A percentile compares a stretch with the other conserved stretches of the same genome.
Conservation (phyloP, 345 rosid genomes). For the Durio zibethinus region DNA sequence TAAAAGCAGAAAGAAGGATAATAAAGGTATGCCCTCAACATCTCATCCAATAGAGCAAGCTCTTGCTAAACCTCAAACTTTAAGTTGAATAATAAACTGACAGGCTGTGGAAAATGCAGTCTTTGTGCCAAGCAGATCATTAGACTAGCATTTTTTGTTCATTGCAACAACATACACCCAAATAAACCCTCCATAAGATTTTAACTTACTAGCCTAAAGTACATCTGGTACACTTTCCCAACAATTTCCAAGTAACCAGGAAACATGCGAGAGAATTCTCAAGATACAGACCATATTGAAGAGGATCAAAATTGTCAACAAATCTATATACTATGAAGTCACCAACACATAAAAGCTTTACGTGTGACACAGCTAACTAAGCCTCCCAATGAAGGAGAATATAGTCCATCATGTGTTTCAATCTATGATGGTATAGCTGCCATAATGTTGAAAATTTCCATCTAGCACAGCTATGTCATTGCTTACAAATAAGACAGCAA, state of each 20-base stretch:
- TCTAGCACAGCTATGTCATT: neutral
- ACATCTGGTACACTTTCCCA: neutral
- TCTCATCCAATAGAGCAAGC: neutral
- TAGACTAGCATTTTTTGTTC: neutral
- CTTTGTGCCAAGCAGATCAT: slow-evolving; percentile 1
- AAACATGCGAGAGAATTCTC: neutral
- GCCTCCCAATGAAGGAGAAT: neutral
- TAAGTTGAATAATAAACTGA: neutral
- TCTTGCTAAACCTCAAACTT: neutral
- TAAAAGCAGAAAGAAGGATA: slow-evolving; percentile 6
- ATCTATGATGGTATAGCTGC: neutral
- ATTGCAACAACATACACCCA: neutral
- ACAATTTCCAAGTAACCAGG: neutral
- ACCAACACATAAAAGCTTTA: neutral
- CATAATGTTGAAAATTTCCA: neutral
- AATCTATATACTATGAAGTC: neutral
- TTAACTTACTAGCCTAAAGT: neutral
- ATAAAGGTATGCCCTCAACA: neutral
- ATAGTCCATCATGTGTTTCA: neutral
- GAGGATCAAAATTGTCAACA: slow-evolving; percentile 1
- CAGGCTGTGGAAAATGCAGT: neutral
- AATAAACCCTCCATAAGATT: neutral
- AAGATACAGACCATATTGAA: neutral
- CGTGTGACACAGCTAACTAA: neutral
- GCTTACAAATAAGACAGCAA: neutral